Evolutionary conservation across 1,284 basidiomycete species (phyloP).

Genomic region (Fomitopsis pinicola): DNA sequence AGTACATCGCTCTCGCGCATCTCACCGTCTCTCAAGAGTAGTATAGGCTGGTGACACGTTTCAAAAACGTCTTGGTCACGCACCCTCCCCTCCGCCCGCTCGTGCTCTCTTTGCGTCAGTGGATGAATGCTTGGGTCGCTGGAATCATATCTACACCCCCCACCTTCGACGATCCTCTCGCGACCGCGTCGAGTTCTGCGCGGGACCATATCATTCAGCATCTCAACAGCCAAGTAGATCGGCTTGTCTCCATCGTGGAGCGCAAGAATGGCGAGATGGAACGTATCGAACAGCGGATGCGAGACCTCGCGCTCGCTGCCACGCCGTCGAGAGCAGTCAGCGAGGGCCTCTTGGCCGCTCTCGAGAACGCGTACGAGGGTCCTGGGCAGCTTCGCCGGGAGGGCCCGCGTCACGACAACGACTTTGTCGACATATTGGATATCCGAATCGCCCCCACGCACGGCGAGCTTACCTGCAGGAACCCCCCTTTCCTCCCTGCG

Average conservation of each 20-base stretch:
- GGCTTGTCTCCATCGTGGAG: conserved; percentile 42
- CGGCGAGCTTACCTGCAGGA: conserved; percentile 29
- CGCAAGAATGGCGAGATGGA: conserved; percentile 30
- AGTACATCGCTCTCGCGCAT: background rate
- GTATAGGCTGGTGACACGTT: conserved; percentile 52
- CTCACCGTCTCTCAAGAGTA: background rate
- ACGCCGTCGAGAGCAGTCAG: conserved; percentile 1
- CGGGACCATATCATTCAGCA: conserved; percentile 34
- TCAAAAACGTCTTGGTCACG: conserved; percentile 48
- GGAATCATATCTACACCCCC: conserved; percentile 34
- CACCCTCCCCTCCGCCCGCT: conserved; percentile 42
- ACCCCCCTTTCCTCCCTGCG: conserved; percentile 31
- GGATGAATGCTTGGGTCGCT: conserved; percentile 44
- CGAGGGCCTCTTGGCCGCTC: conserved; percentile 18
- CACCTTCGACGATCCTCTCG: conserved; percentile 31
- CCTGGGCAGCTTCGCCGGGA: conserved; percentile 31
- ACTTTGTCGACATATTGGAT: conserved; percentile 28
- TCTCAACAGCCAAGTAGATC: conserved; percentile 36
- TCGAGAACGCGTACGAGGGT: conserved; percentile 21
- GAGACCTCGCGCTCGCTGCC: conserved; percentile 27
- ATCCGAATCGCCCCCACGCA: conserved; percentile 36
- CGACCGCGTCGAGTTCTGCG: conserved; percentile 17
- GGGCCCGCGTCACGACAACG: conserved; percentile 45
- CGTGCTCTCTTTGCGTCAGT: conserved; percentile 37
- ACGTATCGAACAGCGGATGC: conserved; percentile 19